Percentiles rank a stretch among this genome's conserved stretches.
Conservation (phyloP, 208 protist genomes). For the Leishmania aethiopica region DNA sequence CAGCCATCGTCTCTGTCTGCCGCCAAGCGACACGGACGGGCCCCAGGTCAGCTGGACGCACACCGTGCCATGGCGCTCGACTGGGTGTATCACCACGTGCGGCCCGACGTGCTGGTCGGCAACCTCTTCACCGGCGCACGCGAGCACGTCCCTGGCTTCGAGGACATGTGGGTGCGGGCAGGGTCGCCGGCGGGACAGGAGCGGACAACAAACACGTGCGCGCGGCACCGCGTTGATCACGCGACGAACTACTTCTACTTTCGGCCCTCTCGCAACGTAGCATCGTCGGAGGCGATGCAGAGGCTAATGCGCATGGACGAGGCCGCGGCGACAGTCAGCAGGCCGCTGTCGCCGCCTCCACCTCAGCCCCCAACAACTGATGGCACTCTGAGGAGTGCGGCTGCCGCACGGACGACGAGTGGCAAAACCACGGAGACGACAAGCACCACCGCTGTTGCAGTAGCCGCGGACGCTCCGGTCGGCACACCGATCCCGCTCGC, state of each 20-base stretch:
- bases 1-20: slow-evolving; percentile 10
- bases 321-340: not conserved
- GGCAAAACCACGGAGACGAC: not conserved
- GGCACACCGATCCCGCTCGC: slow-evolving; percentile 52
- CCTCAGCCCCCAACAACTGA: not conserved
- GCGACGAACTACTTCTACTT: slow-evolving; percentile 84
- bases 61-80: slow-evolving; percentile 65
- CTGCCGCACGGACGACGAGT: not conserved
- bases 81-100: slow-evolving; percentile 55
- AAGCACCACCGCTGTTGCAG: slow-evolving; percentile 5
- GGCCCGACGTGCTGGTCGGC: slow-evolving; percentile 69
- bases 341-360: not conserved
- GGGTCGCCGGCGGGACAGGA: slow-evolving; percentile 67
- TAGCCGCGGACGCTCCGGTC: slow-evolving; percentile 26
- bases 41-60: slow-evolving; percentile 43
- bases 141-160: slow-evolving; percentile 55
- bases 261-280: slow-evolving; percentile 35
- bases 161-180: slow-evolving; percentile 70
- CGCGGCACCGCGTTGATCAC: slow-evolving; percentile 37
- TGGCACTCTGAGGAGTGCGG: not conserved
- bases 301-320: slow-evolving; percentile 8
- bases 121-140: slow-evolving; percentile 58
- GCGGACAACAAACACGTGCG: slow-evolving; percentile 78
- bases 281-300: slow-evolving; percentile 1
- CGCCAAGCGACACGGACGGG: slow-evolving; percentile 1